A percentile compares a stretch with the other conserved stretches of the same genome.
These are phyloP conservation scores for Graphilbum fragrans DNA, from an alignment of 2,329 filamentous ascomycete genomes.

Conservation along the genomic window DNA sequence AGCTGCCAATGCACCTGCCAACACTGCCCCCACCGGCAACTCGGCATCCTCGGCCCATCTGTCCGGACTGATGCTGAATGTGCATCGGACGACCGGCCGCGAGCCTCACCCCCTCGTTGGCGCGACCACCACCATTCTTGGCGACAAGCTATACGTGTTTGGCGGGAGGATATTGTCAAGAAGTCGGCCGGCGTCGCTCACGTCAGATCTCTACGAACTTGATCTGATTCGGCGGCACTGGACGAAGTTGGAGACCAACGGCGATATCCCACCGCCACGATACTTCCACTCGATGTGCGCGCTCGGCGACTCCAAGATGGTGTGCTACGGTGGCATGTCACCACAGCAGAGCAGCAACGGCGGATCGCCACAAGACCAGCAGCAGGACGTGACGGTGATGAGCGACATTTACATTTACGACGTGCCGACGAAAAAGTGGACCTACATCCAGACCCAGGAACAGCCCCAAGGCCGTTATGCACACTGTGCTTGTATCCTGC, in stretches of 20 bases:
- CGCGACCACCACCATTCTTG: constrained; percentile 86
- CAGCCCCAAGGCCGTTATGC: constrained; percentile 90
- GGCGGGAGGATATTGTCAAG: constrained; percentile 80
- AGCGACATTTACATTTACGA: constrained; percentile 96
- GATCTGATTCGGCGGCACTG: constrained; percentile 87
- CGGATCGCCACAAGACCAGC: constrained; percentile 44
- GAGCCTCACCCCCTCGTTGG: constrained; percentile 89
- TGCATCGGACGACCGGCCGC: constrained; percentile 76
- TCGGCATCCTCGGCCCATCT: constrained; percentile 43
- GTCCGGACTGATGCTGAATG: constrained; percentile 57
- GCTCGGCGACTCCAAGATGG: constrained; percentile 86
- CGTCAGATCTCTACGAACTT: constrained; percentile 83
- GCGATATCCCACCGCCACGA: constrained; percentile 77
- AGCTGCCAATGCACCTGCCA: background rate
- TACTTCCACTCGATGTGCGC: constrained; percentile 97
- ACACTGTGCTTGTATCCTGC: constrained; percentile 86
- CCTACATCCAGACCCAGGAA: constrained; percentile 66
- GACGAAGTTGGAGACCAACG: constrained; percentile 75
- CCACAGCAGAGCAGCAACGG: constrained; percentile 47
- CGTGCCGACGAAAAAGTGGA: constrained; percentile 72
- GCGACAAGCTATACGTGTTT: constrained; percentile 95
- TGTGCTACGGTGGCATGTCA: constrained; percentile 98
- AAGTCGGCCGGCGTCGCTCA: constrained; percentile 67
- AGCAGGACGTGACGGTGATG: constrained; percentile 90
- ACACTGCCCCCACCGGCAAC: constrained; percentile 22